A percentile compares a stretch with the other conserved stretches of the same genome.
Evolutionary conservation across 1,284 basidiomycete species (phyloP).

Genomic region (Sporisorium scitamineum): DNA sequence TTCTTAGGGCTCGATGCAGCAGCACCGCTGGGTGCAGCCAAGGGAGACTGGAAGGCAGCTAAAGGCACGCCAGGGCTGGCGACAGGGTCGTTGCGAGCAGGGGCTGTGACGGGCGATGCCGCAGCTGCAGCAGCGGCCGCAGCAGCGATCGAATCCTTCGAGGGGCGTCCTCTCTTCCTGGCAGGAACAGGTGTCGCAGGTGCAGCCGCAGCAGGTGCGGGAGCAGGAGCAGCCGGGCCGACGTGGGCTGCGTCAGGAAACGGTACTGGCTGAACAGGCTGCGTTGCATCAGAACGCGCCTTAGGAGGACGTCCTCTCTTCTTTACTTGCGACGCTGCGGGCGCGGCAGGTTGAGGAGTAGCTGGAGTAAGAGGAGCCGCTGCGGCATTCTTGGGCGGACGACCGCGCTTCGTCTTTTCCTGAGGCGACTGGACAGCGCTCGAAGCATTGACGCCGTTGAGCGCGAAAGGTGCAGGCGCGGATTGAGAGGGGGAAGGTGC

Average conservation of each 20-base stretch:
- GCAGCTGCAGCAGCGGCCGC: conserved; percentile 9
- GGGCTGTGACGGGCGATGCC: background rate
- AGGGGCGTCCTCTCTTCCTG: conserved; percentile 44
- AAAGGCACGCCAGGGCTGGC: conserved; percentile 8
- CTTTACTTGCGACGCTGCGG: conserved; percentile 12
- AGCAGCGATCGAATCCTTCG: conserved; percentile 26
- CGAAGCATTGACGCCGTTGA: conserved; percentile 9
- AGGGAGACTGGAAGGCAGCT: background rate
- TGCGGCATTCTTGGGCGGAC: conserved; percentile 29
- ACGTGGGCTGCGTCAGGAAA: conserved; percentile 2
- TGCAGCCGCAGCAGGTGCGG: background rate
- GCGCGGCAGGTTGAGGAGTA: conserved; percentile 2
- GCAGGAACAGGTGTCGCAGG: conserved; percentile 7
- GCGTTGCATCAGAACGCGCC: background rate
- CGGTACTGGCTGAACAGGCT: background rate
- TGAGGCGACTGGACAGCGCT: conserved; percentile 4
- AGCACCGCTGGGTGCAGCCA: background rate
- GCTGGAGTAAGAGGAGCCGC: too few species aligned
- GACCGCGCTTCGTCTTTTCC: conserved; percentile 31
- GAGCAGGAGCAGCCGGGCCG: conserved; percentile 6
- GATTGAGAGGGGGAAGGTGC: conserved; percentile 1
- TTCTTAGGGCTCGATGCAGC: conserved; percentile 26
- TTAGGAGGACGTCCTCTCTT: conserved; percentile 37
- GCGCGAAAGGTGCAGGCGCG: background rate
- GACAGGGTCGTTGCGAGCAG: background rate